A percentile compares a stretch with the other conserved stretches of the same genome.
These are phyloP conservation scores for Colletotrichum sansevieriae DNA, from an alignment of 2,329 filamentous ascomycete species.

Conservation along the genomic window DNA sequence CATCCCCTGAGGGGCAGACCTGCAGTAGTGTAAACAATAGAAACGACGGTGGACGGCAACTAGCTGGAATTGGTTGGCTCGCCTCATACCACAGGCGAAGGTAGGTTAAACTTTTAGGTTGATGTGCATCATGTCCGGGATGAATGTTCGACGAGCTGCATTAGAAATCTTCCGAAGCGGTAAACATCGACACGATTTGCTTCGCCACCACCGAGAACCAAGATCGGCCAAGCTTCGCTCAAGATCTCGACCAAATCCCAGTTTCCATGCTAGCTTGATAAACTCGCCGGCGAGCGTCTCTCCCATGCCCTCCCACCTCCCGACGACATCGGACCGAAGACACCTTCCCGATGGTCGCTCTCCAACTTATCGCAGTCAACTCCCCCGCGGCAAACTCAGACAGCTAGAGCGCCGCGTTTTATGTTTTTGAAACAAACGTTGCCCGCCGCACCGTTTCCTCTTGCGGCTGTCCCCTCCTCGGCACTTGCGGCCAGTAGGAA, in stretches of 20 bases:
- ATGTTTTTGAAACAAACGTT: constrained; percentile 25
- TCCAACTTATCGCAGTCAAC: background rate
- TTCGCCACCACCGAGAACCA: constrained; percentile 1
- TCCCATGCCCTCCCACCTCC: background rate
- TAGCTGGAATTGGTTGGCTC: background rate
- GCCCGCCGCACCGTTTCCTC: constrained; percentile 23
- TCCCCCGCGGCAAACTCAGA: constrained; percentile 1
- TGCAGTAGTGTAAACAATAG: too few species aligned
- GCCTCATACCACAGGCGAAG: background rate
- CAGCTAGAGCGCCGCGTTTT: background rate
- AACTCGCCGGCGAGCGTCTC: constrained; percentile 5
- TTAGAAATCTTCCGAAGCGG: constrained; percentile 13
- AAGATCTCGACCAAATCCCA: constrained; percentile 1
- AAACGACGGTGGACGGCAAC: background rate
- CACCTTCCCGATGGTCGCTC: background rate
- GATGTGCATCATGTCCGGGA: constrained; percentile 30
- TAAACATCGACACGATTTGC: constrained; percentile 26
- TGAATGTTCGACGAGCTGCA: background rate
- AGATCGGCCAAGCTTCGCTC: constrained; percentile 15
- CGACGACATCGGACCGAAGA: background rate
- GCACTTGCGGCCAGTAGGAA: constrained; percentile 1
- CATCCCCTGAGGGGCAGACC: background rate
- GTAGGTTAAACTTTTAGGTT: constrained; percentile 26
- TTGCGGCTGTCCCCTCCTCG: background rate
- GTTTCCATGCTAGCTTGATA: constrained; percentile 12